Evolutionary conservation across 495 filamentous ascomycete genomes (phyloP).

Genomic region (Aspergillus funiculosus): DNA sequence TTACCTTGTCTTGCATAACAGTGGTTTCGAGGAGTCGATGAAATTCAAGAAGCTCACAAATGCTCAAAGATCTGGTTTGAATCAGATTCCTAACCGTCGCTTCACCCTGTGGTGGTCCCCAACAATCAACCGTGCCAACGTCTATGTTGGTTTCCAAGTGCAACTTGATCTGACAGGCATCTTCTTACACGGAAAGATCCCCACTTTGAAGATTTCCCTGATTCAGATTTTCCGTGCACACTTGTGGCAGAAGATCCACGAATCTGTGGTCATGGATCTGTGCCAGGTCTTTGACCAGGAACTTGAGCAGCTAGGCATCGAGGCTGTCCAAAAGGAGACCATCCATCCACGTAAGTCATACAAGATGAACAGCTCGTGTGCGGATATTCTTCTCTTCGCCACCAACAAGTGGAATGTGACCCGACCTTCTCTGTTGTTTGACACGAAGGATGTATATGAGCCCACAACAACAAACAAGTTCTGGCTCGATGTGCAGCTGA

Average conservation of each 20-base stretch:
- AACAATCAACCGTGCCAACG: slow-evolving; percentile 58
- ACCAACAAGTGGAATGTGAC: slow-evolving; percentile 99
- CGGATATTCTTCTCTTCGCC: slow-evolving; percentile 95
- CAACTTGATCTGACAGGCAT: slow-evolving; percentile 98
- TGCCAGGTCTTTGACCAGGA: slow-evolving; percentile 99
- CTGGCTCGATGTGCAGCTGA: slow-evolving; percentile 97
- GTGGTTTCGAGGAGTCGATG: slow-evolving; percentile 76
- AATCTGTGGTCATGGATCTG: slow-evolving; percentile 98
- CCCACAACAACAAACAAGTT: slow-evolving; percentile 97
- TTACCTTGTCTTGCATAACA: slow-evolving; percentile 41
- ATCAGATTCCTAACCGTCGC: slow-evolving; percentile 98
- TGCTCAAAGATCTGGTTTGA: slow-evolving; percentile 95
- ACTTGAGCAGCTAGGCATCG: slow-evolving; percentile 90
- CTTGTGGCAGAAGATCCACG: slow-evolving; percentile 99
- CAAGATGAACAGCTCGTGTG: slow-evolving; percentile 99
- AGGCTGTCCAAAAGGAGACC: slow-evolving; percentile 98
- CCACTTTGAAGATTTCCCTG: slow-evolving; percentile 94
- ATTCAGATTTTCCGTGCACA: slow-evolving; percentile 99
- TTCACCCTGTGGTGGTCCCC: slow-evolving; percentile 99
- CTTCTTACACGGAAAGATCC: slow-evolving; percentile 99
- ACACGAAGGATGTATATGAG: slow-evolving; percentile 95
- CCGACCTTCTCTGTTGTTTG: slow-evolving; percentile 83
- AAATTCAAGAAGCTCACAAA: slow-evolving; percentile 99
- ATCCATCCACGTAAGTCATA: slow-evolving; percentile 99
- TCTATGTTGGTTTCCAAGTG: slow-evolving; percentile 91